Evolutionary conservation across 2,329 filamentous ascomycete genomes (phyloP).

Genomic region (Sphaerulina vaccinii): DNA sequence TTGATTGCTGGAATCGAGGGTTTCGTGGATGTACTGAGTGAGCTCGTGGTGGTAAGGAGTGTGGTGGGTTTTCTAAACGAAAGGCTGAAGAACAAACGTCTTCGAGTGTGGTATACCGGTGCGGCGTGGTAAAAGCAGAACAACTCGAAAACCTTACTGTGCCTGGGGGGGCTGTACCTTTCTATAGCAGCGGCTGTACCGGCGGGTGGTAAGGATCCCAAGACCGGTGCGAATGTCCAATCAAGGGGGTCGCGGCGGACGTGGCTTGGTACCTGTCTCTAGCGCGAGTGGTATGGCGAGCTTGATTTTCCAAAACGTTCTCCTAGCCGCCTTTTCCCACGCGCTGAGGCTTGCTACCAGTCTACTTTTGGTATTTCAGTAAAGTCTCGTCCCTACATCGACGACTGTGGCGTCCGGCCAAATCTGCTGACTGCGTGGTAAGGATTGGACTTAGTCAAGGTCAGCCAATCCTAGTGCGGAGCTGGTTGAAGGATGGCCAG

Average conservation of each 20-base stretch:
- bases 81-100: slow-evolving; percentile 31
- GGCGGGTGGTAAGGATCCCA: background rate
- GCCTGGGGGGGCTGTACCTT: slow-evolving; percentile 2
- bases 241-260: too few relatives aligned
- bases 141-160: slow-evolving; percentile 1
- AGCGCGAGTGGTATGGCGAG: slow-evolving; percentile 2
- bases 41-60: slow-evolving; percentile 34
- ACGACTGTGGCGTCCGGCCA: slow-evolving; percentile 5
- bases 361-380: background rate
- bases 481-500: background rate
- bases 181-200: slow-evolving; percentile 7
- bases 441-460: background rate
- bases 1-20: background rate
- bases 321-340: slow-evolving; percentile 1
- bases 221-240: too few relatives aligned
- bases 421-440: slow-evolving; percentile 5
- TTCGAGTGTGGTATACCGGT: slow-evolving; percentile 12
- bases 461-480: background rate
- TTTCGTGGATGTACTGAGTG: slow-evolving; percentile 16
- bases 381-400: slow-evolving; percentile 3
- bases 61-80: slow-evolving; percentile 28
- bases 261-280: too few relatives aligned
- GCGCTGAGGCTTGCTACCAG: slow-evolving; percentile 4
- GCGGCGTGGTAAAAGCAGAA: slow-evolving; percentile 17
- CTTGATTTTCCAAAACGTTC: background rate